These are phyloP conservation scores for Ophiorrhiza pumila DNA, from an alignment of 257 asterid species.

Conservation along the genomic window DNA sequence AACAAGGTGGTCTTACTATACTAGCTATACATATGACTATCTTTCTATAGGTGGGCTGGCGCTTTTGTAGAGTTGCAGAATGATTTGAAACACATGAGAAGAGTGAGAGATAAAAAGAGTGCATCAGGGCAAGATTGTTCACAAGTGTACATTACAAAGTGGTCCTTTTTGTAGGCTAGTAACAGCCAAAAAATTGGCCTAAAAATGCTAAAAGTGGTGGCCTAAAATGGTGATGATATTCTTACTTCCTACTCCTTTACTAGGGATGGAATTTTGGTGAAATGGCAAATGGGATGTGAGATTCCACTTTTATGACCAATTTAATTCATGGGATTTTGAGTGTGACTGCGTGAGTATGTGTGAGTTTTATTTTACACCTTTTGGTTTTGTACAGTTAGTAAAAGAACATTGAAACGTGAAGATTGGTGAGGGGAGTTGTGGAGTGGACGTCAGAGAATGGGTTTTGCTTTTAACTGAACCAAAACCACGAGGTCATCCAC, in stretches of 20 bases:
- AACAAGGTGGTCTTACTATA: constrained; percentile 15
- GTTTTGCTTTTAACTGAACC: constrained; percentile 50
- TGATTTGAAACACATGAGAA: constrained; percentile 17
- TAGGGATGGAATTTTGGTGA: constrained; percentile 1
- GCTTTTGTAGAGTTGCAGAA: constrained; percentile 11
- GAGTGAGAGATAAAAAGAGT: constrained; percentile 15
- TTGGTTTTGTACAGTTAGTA: neutral
- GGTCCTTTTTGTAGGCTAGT: neutral
- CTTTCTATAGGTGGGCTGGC: no score
- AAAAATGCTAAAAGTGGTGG: constrained; percentile 1
- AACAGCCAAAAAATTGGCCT: constrained; percentile 10
- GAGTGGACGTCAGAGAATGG: constrained; percentile 22
- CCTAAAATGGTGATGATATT: neutral
- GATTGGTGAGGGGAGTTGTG: constrained; percentile 35
- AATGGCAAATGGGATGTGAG: neutral
- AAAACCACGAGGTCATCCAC: constrained; percentile 47
- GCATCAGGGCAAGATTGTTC: constrained; percentile 17
- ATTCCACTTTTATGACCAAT: constrained; percentile 1
- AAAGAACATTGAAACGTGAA: constrained; percentile 15
- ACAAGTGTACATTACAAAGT: constrained; percentile 16
- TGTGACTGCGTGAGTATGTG: neutral
- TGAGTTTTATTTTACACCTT: neutral
- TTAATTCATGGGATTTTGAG: constrained; percentile 6
- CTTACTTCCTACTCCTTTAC: no score
- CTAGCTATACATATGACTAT: neutral